Evolutionary conservation across 2,329 filamentous ascomycete species (phyloP).

Genomic region (Paraphoma chrysanthemicola): DNA sequence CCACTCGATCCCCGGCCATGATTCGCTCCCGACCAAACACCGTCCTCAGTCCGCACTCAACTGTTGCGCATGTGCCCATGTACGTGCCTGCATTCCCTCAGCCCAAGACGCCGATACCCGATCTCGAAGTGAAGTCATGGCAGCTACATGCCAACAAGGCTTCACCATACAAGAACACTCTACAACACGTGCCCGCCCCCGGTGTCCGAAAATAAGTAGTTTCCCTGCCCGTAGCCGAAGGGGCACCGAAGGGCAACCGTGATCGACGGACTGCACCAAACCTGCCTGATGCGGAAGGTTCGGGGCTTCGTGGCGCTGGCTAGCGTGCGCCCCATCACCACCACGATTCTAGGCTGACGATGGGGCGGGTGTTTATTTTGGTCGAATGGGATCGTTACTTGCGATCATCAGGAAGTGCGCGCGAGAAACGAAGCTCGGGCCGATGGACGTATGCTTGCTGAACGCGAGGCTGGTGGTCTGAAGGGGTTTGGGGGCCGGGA

Average conservation of each 20-base stretch:
- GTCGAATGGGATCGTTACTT: too few relatives aligned
- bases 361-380: too few relatives aligned
- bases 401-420: too few relatives aligned
- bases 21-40: neutral
- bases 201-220: neutral
- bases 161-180: too few relatives aligned
- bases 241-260: slow-evolving; percentile 3
- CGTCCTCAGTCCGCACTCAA: too few relatives aligned
- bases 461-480: neutral
- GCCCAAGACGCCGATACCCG: neutral
- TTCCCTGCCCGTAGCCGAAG: neutral
- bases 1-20: neutral
- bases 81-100: neutral
- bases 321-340: neutral
- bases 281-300: neutral
- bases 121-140: neutral
- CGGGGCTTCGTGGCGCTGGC: neutral
- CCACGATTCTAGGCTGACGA: neutral
- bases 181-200: too few relatives aligned
- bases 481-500: neutral
- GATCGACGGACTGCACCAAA: neutral
- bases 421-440: too few relatives aligned
- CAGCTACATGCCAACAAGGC: neutral
- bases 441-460: neutral
- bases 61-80: neutral